Base-by-base conservation (phyloP, 768 basidiomycete genomes). In the Dendrothele bispora region DNA sequence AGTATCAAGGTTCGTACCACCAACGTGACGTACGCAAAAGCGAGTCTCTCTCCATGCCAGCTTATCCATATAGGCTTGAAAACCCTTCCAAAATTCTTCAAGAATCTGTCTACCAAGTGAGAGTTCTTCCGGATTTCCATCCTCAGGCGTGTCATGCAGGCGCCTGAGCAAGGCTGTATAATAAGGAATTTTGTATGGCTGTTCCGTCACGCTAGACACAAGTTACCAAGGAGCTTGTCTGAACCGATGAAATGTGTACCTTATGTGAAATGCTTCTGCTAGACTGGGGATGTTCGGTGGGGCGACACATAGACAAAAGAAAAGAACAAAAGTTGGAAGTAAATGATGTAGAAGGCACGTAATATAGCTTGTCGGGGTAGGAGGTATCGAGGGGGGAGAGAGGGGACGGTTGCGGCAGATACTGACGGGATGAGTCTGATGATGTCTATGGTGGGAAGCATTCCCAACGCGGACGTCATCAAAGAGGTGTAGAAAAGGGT, bases 181-280 rank as follows among this genome's bases (percentile, higher is more conserved):
- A 61, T 84, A 88, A 0, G 92, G 87, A 28, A 91, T 88, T 73
- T 98, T 99, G 74, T 83, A 94, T 0, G 95, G 94, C 57, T 97
- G 88, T 67, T 98, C 91, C 1, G 87, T 91, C 43, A 91, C 82
- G 41, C 91, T 93, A 60, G 4, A 17, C 18, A 8, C 36, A 53
- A 39, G 64, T 43, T 47, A 32, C 24, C 49, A 41, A 44, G 39
- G 15, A n/a, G 30, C n/a, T 18, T 7, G 3, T 7, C 18, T 50
- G 50, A 48, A 30, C 25, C 14, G 46, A 41, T 12, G 18, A 26
- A 43, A 43, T 34, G 61, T 75, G 15, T 54, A 88, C 91, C 78
- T 86, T 62, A 84, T 71, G 37, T 88, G 83, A 63, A 92, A 78
- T 7, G 84, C 84, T 55, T 91, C 90, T 0, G 88, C 80, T 27